These are phyloP conservation scores for Blastocladiella emersonii DNA, from an alignment of 371 early-diverging fungal genomes.

Conservation along the genomic window DNA sequence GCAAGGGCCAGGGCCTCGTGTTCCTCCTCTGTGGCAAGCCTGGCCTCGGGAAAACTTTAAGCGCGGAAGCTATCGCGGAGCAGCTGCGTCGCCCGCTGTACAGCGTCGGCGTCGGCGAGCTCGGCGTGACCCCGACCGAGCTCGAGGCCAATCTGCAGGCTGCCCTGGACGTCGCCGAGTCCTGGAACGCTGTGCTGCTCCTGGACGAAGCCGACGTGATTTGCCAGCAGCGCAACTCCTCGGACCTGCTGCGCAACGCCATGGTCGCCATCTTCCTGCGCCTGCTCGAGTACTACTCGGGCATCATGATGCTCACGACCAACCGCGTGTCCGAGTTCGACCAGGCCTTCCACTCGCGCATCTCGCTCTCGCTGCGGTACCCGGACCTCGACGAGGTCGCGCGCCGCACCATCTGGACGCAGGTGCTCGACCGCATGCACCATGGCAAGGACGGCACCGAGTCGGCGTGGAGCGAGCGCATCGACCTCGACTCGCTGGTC, in stretches of 20 bases:
- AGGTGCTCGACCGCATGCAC: background rate
- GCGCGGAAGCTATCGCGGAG: conserved; percentile 55
- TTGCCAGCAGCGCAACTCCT: conserved; percentile 22
- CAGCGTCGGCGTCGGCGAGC: conserved; percentile 35
- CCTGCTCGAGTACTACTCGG: conserved; percentile 34
- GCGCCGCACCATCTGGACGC: conserved; percentile 25
- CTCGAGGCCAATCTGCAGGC: conserved; percentile 24
- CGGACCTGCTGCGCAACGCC: conserved; percentile 28
- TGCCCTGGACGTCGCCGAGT: conserved; percentile 27
- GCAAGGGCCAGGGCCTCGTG: conserved; percentile 31
- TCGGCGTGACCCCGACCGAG: conserved; percentile 26
- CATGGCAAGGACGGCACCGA: background rate
- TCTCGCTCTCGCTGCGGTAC: conserved; percentile 30
- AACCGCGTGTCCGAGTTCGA: conserved; percentile 32
- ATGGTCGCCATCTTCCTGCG: conserved; percentile 27
- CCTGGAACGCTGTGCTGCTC: conserved; percentile 30
- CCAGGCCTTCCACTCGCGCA: conserved; percentile 27
- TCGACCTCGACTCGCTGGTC: background rate
- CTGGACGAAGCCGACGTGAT: conserved; percentile 41
- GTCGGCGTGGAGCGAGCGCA: background rate
- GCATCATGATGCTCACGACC: conserved; percentile 37
- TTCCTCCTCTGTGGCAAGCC: conserved; percentile 52
- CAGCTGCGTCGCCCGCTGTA: conserved; percentile 29
- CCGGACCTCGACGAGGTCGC: conserved; percentile 18
- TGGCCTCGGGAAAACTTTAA: conserved; percentile 49